phyloP scores from a whole-genome alignment of 495 filamentous ascomycete species.

The Penicillium tannophilum region DNA sequence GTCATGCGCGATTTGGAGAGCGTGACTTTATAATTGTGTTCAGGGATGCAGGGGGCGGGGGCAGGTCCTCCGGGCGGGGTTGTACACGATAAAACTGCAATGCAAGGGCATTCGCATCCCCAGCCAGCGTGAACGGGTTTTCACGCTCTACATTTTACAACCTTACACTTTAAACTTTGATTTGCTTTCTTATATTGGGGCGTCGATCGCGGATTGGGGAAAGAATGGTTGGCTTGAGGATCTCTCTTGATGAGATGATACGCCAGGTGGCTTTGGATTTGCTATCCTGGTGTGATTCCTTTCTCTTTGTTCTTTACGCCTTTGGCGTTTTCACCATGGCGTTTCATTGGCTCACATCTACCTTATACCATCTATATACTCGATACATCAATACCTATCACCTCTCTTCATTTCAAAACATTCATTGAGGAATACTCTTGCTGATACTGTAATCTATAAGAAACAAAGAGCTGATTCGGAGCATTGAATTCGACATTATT shows the following conservation, averaged over 20 bases:
- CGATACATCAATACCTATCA: slow-evolving; percentile 6
- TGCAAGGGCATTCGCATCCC: background rate
- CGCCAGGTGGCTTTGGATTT: background rate
- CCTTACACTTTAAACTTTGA: background rate
- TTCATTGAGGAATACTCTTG: background rate
- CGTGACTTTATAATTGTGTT: slow-evolving; percentile 38
- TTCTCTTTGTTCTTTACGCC: background rate
- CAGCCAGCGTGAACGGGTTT: slow-evolving; percentile 4
- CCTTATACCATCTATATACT: slow-evolving; percentile 21
- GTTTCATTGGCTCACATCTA: slow-evolving; percentile 12
- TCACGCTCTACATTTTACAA: slow-evolving; percentile 1
- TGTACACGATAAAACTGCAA: slow-evolving; percentile 4
- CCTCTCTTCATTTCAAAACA: background rate
- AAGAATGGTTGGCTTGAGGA: background rate
- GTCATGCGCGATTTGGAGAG: slow-evolving; percentile 79
- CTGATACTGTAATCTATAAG: background rate
- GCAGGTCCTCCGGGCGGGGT: background rate
- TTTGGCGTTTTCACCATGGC: slow-evolving; percentile 2
- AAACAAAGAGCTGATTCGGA: too few species aligned
- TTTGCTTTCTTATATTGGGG: slow-evolving; percentile 12
- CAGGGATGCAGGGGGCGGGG: background rate
- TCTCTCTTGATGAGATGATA: background rate
- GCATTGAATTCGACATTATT: too few species aligned
- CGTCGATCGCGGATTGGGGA: slow-evolving; percentile 7
- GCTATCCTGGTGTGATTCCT: slow-evolving; percentile 1